A percentile compares a stretch with the other conserved stretches of the same genome.
These are phyloP conservation scores for Cordyceps sp. DNA, from an alignment of 2,329 filamentous ascomycete genomes.

Conservation along the genomic window DNA sequence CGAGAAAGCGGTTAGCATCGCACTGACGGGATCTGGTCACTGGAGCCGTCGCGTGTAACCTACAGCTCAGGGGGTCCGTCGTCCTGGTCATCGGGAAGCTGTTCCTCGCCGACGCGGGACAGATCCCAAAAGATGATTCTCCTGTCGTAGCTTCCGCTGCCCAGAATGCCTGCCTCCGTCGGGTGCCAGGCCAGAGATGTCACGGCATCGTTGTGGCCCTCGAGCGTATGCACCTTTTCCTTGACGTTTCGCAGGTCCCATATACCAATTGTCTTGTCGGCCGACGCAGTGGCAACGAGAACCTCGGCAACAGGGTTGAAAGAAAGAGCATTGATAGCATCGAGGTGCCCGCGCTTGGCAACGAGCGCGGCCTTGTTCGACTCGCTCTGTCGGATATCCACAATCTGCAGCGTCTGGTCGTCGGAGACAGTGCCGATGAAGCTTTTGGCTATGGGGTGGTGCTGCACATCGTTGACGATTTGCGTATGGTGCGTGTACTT, in stretches of 20 bases:
- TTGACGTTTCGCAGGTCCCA: slow-evolving; percentile 92
- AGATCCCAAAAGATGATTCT: slow-evolving; percentile 96
- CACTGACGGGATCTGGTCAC: too few relatives aligned
- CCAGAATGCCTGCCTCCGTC: slow-evolving; percentile 71
- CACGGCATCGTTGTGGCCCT: slow-evolving; percentile 77
- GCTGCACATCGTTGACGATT: slow-evolving; percentile 93
- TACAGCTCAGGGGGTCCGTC: slow-evolving; percentile 91
- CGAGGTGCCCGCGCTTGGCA: slow-evolving; percentile 60
- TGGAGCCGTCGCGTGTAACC: too few relatives aligned
- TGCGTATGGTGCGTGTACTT: slow-evolving; percentile 78
- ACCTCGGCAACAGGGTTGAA: slow-evolving; percentile 91
- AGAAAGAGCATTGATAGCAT: slow-evolving; percentile 89
- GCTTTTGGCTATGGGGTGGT: slow-evolving; percentile 71
- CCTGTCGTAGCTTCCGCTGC: slow-evolving; percentile 82
- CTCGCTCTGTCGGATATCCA: slow-evolving; percentile 61
- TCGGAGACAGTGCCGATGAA: slow-evolving; percentile 91
- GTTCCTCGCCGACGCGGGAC: slow-evolving; percentile 80
- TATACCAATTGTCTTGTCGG: slow-evolving; percentile 84
- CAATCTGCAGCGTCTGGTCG: slow-evolving; percentile 80
- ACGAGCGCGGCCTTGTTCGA: slow-evolving; percentile 52
- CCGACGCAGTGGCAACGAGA: slow-evolving; percentile 80
- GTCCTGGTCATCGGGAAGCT: slow-evolving; percentile 84
- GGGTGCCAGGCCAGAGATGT: slow-evolving; percentile 94
- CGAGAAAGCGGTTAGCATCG: too few relatives aligned
- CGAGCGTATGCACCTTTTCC: slow-evolving; percentile 75